Evolutionary conservation across 139 green algal species (phyloP).

Genomic region (Zygnema cylindricum): DNA sequence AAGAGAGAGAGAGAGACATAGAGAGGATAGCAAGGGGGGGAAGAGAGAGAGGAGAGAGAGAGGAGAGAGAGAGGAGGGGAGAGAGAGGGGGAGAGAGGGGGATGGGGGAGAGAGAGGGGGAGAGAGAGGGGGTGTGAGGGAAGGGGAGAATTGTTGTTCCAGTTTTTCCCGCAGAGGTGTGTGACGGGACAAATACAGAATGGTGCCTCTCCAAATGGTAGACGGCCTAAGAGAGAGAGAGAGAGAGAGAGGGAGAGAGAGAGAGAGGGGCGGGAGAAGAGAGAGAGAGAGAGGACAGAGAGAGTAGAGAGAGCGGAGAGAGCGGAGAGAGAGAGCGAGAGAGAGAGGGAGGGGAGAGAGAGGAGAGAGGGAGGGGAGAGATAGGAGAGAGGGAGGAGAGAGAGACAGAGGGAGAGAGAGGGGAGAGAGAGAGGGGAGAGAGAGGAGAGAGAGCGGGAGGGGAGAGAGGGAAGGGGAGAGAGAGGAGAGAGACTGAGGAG

Average conservation of each 20-base stretch:
- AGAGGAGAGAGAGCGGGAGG: conserved; percentile 77
- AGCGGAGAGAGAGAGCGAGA: background rate
- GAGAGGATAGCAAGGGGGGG: background rate
- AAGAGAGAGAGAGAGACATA: too few relatives aligned
- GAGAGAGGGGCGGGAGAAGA: background rate
- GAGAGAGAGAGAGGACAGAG: background rate
- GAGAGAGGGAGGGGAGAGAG: background rate
- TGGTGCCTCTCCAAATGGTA: conserved; percentile 72
- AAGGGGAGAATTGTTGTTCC: conserved; percentile 97
- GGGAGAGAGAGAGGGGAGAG: conserved; percentile 65
- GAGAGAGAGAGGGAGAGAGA: too few relatives aligned
- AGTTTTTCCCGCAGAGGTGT: conserved; percentile 95
- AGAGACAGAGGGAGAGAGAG: conserved; percentile 87
- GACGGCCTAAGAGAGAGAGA: too few relatives aligned
- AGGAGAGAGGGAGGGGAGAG: conserved; percentile 93
- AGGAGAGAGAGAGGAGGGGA: background rate
- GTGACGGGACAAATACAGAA: conserved; percentile 79
- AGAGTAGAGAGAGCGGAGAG: background rate
- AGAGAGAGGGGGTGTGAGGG: conserved; percentile 63
- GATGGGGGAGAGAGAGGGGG: background rate
- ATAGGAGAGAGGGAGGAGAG: conserved; percentile 96
- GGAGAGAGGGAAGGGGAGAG: too few relatives aligned
- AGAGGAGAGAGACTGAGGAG: background rate
- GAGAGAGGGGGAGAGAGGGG: background rate
- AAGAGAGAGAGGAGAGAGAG: background rate